Percentiles rank a stretch among this genome's conserved stretches.
Conservation (phyloP, 208 protist genomes). For the Crithidia fasciculata region DNA sequence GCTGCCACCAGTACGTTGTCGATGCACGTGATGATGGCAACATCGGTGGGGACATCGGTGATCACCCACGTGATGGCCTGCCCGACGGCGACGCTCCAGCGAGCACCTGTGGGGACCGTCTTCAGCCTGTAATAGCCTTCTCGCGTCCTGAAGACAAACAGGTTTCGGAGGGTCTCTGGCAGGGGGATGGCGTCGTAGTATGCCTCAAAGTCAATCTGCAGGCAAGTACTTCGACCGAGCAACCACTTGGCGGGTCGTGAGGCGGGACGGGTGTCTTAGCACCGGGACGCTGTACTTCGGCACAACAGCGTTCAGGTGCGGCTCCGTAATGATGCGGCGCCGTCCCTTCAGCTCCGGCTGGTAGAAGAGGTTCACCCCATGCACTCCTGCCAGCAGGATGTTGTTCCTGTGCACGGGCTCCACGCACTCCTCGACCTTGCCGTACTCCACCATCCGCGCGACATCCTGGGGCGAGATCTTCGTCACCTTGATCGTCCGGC, state of each 20-base stretch:
- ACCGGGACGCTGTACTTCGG: not conserved
- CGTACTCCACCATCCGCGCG: not conserved
- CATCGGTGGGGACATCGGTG: not conserved
- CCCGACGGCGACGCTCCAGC: conserved; percentile 32
- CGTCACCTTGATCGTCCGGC: not conserved
- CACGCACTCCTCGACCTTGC: not conserved
- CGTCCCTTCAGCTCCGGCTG: not conserved
- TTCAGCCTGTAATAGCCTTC: conserved; percentile 18
- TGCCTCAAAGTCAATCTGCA: conserved; percentile 44
- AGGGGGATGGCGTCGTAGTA: conserved; percentile 42
- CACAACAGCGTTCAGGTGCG: not conserved
- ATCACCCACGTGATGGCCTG: conserved; percentile 13
- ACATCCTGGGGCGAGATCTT: not conserved
- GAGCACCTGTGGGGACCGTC: conserved; percentile 33
- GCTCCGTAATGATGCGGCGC: not conserved
- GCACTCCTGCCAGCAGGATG: not conserved
- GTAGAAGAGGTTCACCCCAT: not conserved
- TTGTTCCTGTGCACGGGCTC: not conserved
- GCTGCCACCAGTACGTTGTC: conserved; percentile 43
- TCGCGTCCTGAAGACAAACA: conserved; percentile 24
- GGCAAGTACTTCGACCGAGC: conserved; percentile 17
- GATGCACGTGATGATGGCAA: conserved; percentile 16
- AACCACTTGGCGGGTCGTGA: conserved; percentile 26
- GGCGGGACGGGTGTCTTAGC: conserved; percentile 12
- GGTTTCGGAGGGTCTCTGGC: conserved; percentile 23